A percentile compares a stretch with the other conserved stretches of the same genome.
phyloP scores from a whole-genome alignment of 148 eudicot species.

The Suaeda aralocaspica region DNA sequence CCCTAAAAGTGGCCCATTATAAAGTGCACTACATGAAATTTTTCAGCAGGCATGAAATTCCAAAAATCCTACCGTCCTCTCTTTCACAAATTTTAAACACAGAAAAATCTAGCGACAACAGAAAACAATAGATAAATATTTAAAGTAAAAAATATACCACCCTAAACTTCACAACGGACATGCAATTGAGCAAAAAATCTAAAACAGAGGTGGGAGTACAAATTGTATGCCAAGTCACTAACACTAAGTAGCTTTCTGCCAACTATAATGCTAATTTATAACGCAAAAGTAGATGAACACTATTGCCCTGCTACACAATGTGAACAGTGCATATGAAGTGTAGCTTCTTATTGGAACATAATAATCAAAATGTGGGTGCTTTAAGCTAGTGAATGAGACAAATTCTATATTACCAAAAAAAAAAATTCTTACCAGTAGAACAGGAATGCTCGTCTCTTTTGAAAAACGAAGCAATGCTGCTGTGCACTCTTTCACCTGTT shows the following conservation, averaged over 20 bases:
- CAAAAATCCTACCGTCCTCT: no score
- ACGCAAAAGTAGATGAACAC: not conserved
- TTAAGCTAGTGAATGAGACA: not conserved
- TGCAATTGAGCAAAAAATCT: no score
- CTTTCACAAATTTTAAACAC: not conserved
- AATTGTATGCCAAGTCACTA: no score
- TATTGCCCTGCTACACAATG: not conserved
- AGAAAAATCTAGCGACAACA: not conserved
- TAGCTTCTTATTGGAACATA: not conserved
- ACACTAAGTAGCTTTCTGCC: not conserved
- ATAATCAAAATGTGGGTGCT: not conserved
- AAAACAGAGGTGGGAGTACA: no score
- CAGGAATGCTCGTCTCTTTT: slow-evolving; percentile 79
- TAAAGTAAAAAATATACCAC: no score
- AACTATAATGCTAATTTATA: not conserved
- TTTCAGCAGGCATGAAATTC: no score
- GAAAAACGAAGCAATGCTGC: slow-evolving; percentile 90
- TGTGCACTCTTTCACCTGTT: slow-evolving; percentile 94
- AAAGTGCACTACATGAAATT: no score
- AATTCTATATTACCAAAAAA: not conserved
- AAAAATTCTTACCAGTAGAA: slow-evolving; percentile 69
- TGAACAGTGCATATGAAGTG: not conserved
- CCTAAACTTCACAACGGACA: no score
- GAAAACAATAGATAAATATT: no score
- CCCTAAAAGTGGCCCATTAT: no score